Evolutionary conservation across 2,329 filamentous ascomycete species (phyloP).

Genomic region (Coleophoma cylindrospora): DNA sequence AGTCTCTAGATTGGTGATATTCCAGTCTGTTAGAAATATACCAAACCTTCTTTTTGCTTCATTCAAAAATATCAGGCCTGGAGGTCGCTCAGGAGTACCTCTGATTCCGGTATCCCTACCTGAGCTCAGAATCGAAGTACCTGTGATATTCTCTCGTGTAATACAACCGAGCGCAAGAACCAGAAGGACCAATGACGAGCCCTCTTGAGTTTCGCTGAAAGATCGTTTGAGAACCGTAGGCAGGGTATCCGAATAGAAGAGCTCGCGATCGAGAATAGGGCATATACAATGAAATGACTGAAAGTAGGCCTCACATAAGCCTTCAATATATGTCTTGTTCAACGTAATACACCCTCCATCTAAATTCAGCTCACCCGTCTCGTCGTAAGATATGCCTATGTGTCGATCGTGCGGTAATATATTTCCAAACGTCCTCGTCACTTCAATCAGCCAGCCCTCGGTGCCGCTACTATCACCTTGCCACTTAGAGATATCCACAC

Average conservation of each 20-base stretch:
- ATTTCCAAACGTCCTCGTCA: neutral
- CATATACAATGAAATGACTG: neutral
- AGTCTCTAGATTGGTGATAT: neutral
- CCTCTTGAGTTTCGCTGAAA: neutral
- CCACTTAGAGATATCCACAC: neutral
- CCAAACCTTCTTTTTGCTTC: slow-evolving; percentile 2
- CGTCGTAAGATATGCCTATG: neutral
- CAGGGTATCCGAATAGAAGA: neutral
- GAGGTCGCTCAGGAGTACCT: neutral
- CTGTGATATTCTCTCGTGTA: neutral
- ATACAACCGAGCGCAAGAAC: neutral
- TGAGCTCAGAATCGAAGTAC: neutral
- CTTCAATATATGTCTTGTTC: neutral
- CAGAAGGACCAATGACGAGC: neutral
- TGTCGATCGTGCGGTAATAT: neutral
- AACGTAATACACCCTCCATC: neutral
- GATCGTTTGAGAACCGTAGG: neutral
- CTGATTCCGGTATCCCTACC: neutral
- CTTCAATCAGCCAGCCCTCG: neutral
- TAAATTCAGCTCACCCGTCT: neutral
- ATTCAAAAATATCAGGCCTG: neutral
- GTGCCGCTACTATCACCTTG: neutral
- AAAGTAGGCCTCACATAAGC: neutral
- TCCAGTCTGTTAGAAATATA: neutral
- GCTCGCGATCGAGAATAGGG: neutral